phyloP scores from a whole-genome alignment of 2,329 filamentous ascomycete species.

The Sclerotinia nivalis region DNA sequence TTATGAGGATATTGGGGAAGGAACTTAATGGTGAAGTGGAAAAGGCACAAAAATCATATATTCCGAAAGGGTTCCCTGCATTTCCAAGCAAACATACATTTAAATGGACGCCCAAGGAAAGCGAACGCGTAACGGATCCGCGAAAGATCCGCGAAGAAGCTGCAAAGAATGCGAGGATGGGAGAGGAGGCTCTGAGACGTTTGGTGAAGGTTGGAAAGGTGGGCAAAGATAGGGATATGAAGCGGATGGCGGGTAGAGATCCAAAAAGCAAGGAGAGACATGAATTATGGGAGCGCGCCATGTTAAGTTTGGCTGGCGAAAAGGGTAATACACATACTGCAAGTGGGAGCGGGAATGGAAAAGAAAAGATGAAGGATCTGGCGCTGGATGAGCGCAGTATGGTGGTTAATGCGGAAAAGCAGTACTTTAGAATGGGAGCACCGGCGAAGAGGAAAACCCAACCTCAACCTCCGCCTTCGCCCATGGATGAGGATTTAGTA shows the following conservation, averaged over 20 bases:
- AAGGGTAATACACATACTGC: slow-evolving; percentile 26
- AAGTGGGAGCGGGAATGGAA: slow-evolving; percentile 23
- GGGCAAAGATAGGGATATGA: slow-evolving; percentile 64
- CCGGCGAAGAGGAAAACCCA: slow-evolving; percentile 30
- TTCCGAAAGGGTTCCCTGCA: slow-evolving; percentile 59
- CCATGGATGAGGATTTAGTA: slow-evolving; percentile 15
- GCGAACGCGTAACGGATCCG: slow-evolving; percentile 51
- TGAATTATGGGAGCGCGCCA: slow-evolving; percentile 60
- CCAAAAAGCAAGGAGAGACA: slow-evolving; percentile 56
- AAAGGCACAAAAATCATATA: slow-evolving; percentile 56
- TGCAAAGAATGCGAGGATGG: slow-evolving; percentile 59
- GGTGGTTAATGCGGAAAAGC: slow-evolving; percentile 60
- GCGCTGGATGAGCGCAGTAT: slow-evolving; percentile 62
- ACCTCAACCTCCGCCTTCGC: not conserved
- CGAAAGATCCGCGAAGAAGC: slow-evolving; percentile 62
- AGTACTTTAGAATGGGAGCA: slow-evolving; percentile 51
- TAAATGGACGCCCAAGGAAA: slow-evolving; percentile 55
- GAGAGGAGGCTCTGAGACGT: slow-evolving; percentile 60
- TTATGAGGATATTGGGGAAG: slow-evolving; percentile 43
- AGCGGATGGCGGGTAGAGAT: slow-evolving; percentile 52
- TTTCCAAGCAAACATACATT: slow-evolving; percentile 68
- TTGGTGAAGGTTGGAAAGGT: slow-evolving; percentile 63
- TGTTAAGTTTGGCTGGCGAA: slow-evolving; percentile 51
- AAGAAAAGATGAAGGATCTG: slow-evolving; percentile 28
- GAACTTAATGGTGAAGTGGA: slow-evolving; percentile 61